Base-by-base conservation (phyloP, 78 protist species). In the Bigelowiella natans region DNA sequence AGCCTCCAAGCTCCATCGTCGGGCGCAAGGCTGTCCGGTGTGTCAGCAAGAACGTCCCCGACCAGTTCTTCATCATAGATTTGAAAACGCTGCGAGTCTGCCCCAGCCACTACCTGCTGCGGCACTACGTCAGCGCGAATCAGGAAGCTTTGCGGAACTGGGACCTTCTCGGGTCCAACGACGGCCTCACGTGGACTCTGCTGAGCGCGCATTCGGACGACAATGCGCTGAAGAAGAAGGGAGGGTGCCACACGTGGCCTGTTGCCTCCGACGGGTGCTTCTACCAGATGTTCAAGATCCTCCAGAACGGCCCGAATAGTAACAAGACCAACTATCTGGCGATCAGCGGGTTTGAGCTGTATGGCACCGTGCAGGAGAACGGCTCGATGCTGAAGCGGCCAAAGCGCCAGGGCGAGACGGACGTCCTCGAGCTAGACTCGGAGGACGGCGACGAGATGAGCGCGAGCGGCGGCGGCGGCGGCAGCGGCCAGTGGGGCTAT, bases 81-180 rank as follows among this genome's bases (percentile, higher is more conserved):
- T 11, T 85, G 36, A 37, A 37, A 18, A 18, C 7, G 7, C 36
- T 29, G 7, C 38, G 38, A 11, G 87, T 85, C 38, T 18, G 87
- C 38, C 87, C 87, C 7, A 85, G 38, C 30, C 87, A 85, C 18
- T 85, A 85, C 87, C 7, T 18, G 7, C 87, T 85, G 87, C 87
- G 87, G 87, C 87, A 85, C 38, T 85, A 85, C 87, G 11, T 7
- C 11, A 37, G 51, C 18, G 36, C 51, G 11, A 37, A 85, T 37
- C 36, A 34, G 87, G 87, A 85, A 18, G 36, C 51, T 11, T 11
- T 85, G 87, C 7, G 87, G 51, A 85, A 85, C 38, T 85, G 87
- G 87, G 87, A 51, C 7, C 73, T 51, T 18, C 7, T 7, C 34
- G 73, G 34, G 73, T 51, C 73, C 34, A 51, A 51, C 18, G 73